Percentiles rank a stretch among this genome's conserved stretches.
These are phyloP conservation scores for Xylaria sp. DNA, from an alignment of 2,329 filamentous ascomycete species.

Conservation along the genomic window DNA sequence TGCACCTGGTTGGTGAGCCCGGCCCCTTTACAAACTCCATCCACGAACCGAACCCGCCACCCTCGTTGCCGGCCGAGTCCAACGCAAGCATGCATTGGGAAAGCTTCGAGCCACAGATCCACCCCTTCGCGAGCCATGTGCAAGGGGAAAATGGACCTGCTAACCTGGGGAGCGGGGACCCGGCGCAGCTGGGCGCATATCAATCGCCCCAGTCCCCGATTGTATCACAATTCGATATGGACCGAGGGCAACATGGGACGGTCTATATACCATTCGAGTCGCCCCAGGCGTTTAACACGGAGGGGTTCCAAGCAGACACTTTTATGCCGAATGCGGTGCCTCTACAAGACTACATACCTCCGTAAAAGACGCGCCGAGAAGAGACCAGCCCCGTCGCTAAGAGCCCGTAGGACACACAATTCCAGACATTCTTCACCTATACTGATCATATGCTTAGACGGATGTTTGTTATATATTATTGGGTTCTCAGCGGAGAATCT, in stretches of 20 bases:
- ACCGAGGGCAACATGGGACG: constrained; percentile 26
- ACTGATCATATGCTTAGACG: constrained; percentile 8
- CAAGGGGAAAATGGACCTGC: constrained; percentile 20
- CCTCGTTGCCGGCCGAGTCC: constrained; percentile 21
- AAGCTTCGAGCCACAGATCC: constrained; percentile 34
- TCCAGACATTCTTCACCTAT: background rate
- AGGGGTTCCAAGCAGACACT: constrained; percentile 19
- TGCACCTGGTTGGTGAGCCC: constrained; percentile 29
- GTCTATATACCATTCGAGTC: constrained; percentile 34
- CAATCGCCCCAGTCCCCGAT: constrained; percentile 25
- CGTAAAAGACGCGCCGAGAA: constrained; percentile 17
- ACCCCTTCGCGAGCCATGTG: constrained; percentile 29
- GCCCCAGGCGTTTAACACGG: constrained; percentile 25
- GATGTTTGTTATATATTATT: constrained; percentile 2
- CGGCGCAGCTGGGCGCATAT: constrained; percentile 22
- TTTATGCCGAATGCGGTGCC: constrained; percentile 33
- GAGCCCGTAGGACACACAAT: constrained; percentile 17
- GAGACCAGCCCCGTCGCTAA: background rate
- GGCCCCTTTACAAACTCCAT: constrained; percentile 24
- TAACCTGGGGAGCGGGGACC: constrained; percentile 21
- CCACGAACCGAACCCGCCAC: constrained; percentile 21
- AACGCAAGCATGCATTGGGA: constrained; percentile 33
- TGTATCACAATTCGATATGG: constrained; percentile 26
- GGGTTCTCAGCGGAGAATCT: background rate
- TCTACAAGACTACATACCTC: constrained; percentile 36